Evolutionary conservation across 495 filamentous ascomycete species (phyloP).

Genomic region (Hypoxylon perforatum): DNA sequence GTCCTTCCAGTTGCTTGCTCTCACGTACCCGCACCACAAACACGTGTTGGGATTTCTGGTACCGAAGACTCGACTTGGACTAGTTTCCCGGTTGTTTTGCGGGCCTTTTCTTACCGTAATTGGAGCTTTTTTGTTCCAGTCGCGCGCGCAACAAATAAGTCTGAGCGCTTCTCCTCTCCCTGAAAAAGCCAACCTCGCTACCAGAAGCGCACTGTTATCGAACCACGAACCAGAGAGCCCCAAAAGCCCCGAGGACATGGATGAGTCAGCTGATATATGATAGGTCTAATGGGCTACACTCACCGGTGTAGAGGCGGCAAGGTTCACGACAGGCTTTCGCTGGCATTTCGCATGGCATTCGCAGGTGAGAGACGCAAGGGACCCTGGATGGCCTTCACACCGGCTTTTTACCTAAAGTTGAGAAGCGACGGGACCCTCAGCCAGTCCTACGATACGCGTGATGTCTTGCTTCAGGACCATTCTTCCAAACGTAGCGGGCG

Average conservation of each 20-base stretch:
- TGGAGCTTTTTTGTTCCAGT: no score
- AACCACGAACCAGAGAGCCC: no score
- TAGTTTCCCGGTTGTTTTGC: conserved; percentile 23
- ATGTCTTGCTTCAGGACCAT: not conserved
- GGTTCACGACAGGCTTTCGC: not conserved
- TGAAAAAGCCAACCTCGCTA: no score
- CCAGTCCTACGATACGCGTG: not conserved
- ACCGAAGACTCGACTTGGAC: conserved; percentile 18
- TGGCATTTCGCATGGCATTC: not conserved
- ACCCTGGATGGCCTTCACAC: not conserved
- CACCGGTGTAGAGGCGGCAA: not conserved
- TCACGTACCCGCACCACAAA: no score
- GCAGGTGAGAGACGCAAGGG: conserved; percentile 1
- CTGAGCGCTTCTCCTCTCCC: no score
- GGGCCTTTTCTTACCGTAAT: conserved; percentile 1
- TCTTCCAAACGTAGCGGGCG: not conserved
- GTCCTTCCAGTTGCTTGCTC: no score
- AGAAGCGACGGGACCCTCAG: no score
- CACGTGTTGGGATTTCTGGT: conserved; percentile 14
- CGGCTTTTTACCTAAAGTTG: not conserved
- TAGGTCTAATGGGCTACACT: no score
- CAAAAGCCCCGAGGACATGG: no score
- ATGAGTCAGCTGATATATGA: no score
- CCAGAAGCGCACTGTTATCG: no score
- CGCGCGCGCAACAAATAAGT: no score